Conservation (phyloP, 78 protist species). For the Speleostelium caveatum region DNA sequence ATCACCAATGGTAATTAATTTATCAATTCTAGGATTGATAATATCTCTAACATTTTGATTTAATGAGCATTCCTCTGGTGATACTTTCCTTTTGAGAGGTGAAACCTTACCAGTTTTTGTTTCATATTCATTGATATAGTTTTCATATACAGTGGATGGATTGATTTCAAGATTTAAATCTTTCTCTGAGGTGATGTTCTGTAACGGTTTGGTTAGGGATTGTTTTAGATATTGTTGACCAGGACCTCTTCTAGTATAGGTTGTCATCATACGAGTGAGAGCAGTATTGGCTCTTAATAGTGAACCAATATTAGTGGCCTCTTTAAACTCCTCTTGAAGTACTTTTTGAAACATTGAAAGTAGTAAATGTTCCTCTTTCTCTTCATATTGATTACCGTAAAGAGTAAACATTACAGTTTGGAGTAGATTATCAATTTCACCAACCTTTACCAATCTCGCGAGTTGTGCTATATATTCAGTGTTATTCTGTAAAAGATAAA, state of each 20-base stretch:
- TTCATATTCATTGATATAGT: constrained; percentile 79
- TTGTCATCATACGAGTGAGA: constrained; percentile 87
- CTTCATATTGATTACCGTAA: constrained; percentile 87
- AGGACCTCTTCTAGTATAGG: constrained; percentile 89
- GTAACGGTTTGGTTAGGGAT: constrained; percentile 54
- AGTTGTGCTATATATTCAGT: constrained; percentile 76
- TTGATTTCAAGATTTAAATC: constrained; percentile 72
- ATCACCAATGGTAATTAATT: constrained; percentile 43
- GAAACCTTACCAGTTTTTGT: constrained; percentile 79
- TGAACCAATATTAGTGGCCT: constrained; percentile 48
- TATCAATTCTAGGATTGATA: constrained; percentile 51
- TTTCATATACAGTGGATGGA: constrained; percentile 80
- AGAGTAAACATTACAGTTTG: constrained; percentile 87
- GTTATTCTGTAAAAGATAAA: constrained; percentile 80
- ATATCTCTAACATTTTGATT: constrained; percentile 39
- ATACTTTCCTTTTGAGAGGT: constrained; percentile 60
- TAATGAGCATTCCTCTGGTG: constrained; percentile 79
- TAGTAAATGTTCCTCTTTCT: constrained; percentile 82
- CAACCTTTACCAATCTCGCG: constrained; percentile 67
- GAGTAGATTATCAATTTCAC: constrained; percentile 82
- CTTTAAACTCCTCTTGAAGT: constrained; percentile 68
- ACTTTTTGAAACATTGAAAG: constrained; percentile 83
- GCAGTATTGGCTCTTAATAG: constrained; percentile 87
- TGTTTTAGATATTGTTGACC: constrained; percentile 87
- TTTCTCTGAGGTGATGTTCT: constrained; percentile 16